A percentile compares a stretch with the other conserved stretches of the same genome.
Conservation (phyloP, 2,329 filamentous ascomycete genomes). For the Pseudogymnoascus sp. region DNA sequence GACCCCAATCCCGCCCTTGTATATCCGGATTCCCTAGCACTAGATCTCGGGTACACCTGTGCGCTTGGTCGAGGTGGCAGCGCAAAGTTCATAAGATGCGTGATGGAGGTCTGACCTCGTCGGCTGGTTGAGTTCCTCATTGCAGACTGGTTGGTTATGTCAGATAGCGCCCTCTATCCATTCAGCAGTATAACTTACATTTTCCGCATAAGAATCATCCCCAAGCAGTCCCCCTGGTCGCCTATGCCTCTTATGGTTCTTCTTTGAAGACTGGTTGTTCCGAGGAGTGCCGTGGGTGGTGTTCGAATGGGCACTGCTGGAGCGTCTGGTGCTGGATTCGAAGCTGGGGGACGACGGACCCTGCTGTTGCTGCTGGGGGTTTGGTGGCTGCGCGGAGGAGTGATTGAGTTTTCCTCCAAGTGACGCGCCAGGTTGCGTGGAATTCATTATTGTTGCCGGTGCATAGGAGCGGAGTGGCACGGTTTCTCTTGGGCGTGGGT, state of each 20-base stretch:
- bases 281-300: slow-evolving; percentile 42
- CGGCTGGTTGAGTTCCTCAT: slow-evolving; percentile 61
- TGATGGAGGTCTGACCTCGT: slow-evolving; percentile 93
- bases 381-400: slow-evolving; percentile 23
- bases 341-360: slow-evolving; percentile 21
- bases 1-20: slow-evolving; percentile 79
- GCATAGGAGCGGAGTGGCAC: neutral
- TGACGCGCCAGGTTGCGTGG: slow-evolving; percentile 23
- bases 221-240: slow-evolving; percentile 53
- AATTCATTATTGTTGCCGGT: slow-evolving; percentile 23
- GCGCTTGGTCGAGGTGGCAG: slow-evolving; percentile 63
- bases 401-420: slow-evolving; percentile 27
- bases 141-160: slow-evolving; percentile 28
- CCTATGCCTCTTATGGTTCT: slow-evolving; percentile 76
- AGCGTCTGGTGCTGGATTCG: slow-evolving; percentile 22
- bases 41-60: slow-evolving; percentile 39
- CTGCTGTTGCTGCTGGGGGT: slow-evolving; percentile 24
- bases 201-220: slow-evolving; percentile 79
- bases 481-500: neutral
- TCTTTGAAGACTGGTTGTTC: slow-evolving; percentile 67
- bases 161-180: slow-evolving; percentile 11
- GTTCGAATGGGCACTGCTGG: neutral
- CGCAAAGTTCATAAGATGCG: slow-evolving; percentile 88
- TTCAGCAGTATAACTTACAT: slow-evolving; percentile 42
- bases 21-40: slow-evolving; percentile 56